Percentiles rank a stretch among this genome's conserved stretches.
Conservation (phyloP, 2,329 filamentous ascomycete species). For the Lasiodiplodia citricola region DNA sequence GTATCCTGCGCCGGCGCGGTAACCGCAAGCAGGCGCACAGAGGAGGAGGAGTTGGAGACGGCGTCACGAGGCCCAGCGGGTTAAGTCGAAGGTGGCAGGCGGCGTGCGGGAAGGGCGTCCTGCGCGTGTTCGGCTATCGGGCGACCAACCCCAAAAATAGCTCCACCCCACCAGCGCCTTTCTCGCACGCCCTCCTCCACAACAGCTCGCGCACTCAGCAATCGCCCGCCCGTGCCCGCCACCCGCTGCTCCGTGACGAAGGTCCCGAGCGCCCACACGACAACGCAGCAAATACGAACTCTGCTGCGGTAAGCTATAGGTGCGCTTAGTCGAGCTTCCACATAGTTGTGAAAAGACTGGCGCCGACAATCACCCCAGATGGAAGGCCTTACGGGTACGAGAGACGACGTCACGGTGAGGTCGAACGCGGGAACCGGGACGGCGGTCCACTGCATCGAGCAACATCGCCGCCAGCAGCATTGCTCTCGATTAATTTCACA, state of each 20-base stretch:
- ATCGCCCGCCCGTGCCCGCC: neutral
- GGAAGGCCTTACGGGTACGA: neutral
- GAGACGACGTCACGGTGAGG: slow-evolving; percentile 2
- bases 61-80: slow-evolving; percentile 4
- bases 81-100: neutral
- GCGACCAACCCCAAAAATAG: slow-evolving; percentile 8
- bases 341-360: neutral
- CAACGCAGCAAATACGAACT: slow-evolving; percentile 19
- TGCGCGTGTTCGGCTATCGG: slow-evolving; percentile 21
- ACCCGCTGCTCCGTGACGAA: slow-evolving; percentile 15
- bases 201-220: neutral
- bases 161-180: neutral
- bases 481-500: neutral
- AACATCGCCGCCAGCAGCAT: slow-evolving; percentile 6
- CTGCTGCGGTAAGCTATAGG: neutral
- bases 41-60: neutral
- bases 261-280: neutral
- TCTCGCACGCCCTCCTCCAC: neutral
- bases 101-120: slow-evolving; percentile 13
- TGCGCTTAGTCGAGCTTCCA: slow-evolving; percentile 9
- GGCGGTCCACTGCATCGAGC: slow-evolving; percentile 14
- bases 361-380: neutral
- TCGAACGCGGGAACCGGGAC: neutral
- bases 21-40: neutral
- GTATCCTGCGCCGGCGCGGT: slow-evolving; percentile 5